Evolutionary conservation across 2,329 filamentous ascomycete genomes (phyloP).

Genomic region (Metarhizium album): DNA sequence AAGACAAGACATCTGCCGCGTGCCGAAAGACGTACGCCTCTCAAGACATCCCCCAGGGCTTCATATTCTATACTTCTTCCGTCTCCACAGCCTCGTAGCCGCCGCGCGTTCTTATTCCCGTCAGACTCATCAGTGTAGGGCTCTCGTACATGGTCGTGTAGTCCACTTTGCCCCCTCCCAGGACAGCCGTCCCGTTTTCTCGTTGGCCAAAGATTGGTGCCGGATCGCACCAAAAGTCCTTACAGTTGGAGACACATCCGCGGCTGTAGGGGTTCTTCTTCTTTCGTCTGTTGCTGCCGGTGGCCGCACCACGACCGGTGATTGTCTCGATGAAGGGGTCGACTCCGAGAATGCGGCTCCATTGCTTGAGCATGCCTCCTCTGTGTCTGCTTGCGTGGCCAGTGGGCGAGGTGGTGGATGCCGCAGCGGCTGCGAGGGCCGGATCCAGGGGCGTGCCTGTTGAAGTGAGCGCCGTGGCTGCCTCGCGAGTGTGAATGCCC

Average conservation of each 20-base stretch:
- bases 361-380: slow-evolving; percentile 62
- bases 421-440: slow-evolving; percentile 44
- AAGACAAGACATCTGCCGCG: neutral
- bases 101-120: slow-evolving; percentile 36
- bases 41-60: neutral
- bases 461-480: slow-evolving; percentile 68
- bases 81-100: slow-evolving; percentile 54
- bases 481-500: slow-evolving; percentile 49
- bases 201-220: slow-evolving; percentile 68
- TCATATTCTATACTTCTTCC: slow-evolving; percentile 34
- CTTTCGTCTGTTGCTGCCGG: slow-evolving; percentile 39
- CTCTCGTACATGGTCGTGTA: slow-evolving; percentile 87
- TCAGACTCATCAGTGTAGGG: slow-evolving; percentile 54
- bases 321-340: slow-evolving; percentile 93
- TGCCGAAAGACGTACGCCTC: neutral
- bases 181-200: slow-evolving; percentile 61
- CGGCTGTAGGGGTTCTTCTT: slow-evolving; percentile 75
- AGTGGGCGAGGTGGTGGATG: slow-evolving; percentile 28
- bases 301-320: slow-evolving; percentile 66
- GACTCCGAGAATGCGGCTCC: slow-evolving; percentile 76
- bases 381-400: slow-evolving; percentile 43
- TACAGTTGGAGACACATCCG: slow-evolving; percentile 80
- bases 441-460: slow-evolving; percentile 64
- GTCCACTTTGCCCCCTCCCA: slow-evolving; percentile 72
- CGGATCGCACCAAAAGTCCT: slow-evolving; percentile 92